Evolutionary conservation across 441 rosid species (phyloP).

Genomic region (Biscutella laevigata): DNA sequence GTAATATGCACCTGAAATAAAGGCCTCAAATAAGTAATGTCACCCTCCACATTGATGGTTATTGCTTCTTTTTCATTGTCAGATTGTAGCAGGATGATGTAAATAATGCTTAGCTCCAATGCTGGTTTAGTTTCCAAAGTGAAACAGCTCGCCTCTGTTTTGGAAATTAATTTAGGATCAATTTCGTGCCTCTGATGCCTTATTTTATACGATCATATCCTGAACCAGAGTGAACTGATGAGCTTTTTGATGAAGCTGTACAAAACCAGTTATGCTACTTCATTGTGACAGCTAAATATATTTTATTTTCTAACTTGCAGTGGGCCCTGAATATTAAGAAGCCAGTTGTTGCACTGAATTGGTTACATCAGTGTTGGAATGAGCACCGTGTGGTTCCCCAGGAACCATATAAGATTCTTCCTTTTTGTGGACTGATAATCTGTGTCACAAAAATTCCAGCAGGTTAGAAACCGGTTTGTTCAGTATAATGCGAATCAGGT

Average conservation of each 20-base stretch:
- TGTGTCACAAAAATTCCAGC: conserved; percentile 68
- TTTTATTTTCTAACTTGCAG: conserved; percentile 37
- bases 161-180: neutral
- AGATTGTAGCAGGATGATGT: conserved; percentile 3
- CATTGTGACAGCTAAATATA: conserved; percentile 2
- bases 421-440: conserved; percentile 79
- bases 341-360: conserved; percentile 70
- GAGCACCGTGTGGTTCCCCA: conserved; percentile 98
- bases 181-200: conserved; percentile 1
- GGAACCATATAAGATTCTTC: conserved; percentile 76
- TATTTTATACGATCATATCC: neutral
- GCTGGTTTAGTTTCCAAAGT: neutral
- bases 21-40: conserved; percentile 1
- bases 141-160: neutral
- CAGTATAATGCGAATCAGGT: conserved; percentile 6
- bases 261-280: conserved; percentile 5
- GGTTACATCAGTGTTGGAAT: conserved; percentile 84
- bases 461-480: conserved; percentile 41
- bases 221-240: conserved; percentile 9
- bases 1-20: conserved; percentile 2
- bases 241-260: conserved; percentile 13
- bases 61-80: neutral
- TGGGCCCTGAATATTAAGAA: conserved; percentile 80
- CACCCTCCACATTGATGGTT: conserved; percentile 1
- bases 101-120: neutral